Conservation (phyloP, 2,329 filamentous ascomycete species). For the Penicillium thymicola region DNA sequence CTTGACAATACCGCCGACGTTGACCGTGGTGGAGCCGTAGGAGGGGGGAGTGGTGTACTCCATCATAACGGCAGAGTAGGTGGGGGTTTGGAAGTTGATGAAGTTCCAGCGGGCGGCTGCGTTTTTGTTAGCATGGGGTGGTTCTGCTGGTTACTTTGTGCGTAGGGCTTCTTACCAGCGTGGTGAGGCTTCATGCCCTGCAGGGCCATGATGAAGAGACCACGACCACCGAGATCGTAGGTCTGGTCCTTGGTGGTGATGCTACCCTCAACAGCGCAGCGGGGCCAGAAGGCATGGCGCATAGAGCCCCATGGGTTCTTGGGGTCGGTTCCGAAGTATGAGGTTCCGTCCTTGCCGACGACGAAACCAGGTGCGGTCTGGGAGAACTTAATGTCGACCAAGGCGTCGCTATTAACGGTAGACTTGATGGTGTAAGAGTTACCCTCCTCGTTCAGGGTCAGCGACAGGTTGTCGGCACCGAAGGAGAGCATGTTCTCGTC, state of each 20-base stretch:
- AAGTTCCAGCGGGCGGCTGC: conserved; percentile 86
- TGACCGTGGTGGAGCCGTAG: conserved; percentile 81
- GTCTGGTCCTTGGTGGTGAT: conserved; percentile 79
- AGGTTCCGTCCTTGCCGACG: conserved; percentile 78
- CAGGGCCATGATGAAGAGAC: conserved; percentile 76
- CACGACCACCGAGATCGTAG: conserved; percentile 76
- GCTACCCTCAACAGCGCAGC: conserved; percentile 74
- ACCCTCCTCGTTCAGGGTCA: conserved; percentile 83
- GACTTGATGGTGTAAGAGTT: conserved; percentile 86
- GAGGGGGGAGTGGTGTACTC: conserved; percentile 91
- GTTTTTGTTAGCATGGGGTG: background rate
- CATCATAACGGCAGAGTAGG: conserved; percentile 88
- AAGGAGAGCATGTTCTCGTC: conserved; percentile 79
- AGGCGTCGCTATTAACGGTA: conserved; percentile 70
- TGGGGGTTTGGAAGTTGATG: conserved; percentile 82
- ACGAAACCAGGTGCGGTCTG: conserved; percentile 76
- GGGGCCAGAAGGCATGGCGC: conserved; percentile 92
- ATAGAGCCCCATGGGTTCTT: conserved; percentile 86
- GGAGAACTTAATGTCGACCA: conserved; percentile 83
- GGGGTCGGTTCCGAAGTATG: conserved; percentile 81
- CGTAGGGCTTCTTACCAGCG: conserved; percentile 55
- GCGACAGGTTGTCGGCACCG: conserved; percentile 77
- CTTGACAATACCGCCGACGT: conserved; percentile 76
- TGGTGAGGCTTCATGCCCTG: conserved; percentile 99
- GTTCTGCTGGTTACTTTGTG: background rate